Percentiles rank a stretch among this genome's conserved stretches.
Conservation (phyloP, 371 early-diverging fungal species). For the Blyttiomyces sp. region DNA sequence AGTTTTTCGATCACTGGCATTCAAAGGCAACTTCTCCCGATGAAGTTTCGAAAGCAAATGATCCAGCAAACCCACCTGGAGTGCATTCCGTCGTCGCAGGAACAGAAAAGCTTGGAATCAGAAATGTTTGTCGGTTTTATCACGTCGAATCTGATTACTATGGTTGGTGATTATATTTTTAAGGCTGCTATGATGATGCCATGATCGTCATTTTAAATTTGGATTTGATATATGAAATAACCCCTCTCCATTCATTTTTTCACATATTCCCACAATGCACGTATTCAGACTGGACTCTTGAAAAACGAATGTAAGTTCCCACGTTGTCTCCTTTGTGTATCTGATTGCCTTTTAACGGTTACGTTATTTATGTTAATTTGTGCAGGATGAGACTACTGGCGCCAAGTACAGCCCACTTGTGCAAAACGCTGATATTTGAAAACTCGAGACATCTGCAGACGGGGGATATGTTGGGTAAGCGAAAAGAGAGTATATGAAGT, state of each 20-base stretch:
- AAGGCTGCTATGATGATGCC: too few species aligned
- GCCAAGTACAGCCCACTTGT: constrained; percentile 69
- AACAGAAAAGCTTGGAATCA: constrained; percentile 11
- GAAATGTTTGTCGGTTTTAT: constrained; percentile 14
- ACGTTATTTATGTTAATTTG: background rate
- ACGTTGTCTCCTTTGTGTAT: background rate
- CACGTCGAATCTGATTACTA: constrained; percentile 57
- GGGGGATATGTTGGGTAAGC: constrained; percentile 20
- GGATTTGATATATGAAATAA: too few species aligned
- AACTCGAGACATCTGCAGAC: constrained; percentile 61
- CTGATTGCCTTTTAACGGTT: background rate
- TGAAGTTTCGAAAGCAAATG: background rate
- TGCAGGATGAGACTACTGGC: constrained; percentile 53
- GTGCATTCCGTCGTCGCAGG: constrained; percentile 21
- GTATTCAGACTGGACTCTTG: too few species aligned
- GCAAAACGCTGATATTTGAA: constrained; percentile 78
- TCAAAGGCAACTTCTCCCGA: background rate
- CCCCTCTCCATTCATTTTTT: too few species aligned
- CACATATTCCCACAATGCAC: too few species aligned
- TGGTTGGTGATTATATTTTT: too few species aligned
- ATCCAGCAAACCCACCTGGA: background rate
- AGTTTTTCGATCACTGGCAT: background rate
- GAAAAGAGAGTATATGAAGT: too few species aligned
- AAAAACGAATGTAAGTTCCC: constrained; percentile 52
- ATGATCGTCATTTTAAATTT: too few species aligned